phyloP scores from a whole-genome alignment of 768 basidiomycete species.

The Phlebiopsis gigantea region DNA sequence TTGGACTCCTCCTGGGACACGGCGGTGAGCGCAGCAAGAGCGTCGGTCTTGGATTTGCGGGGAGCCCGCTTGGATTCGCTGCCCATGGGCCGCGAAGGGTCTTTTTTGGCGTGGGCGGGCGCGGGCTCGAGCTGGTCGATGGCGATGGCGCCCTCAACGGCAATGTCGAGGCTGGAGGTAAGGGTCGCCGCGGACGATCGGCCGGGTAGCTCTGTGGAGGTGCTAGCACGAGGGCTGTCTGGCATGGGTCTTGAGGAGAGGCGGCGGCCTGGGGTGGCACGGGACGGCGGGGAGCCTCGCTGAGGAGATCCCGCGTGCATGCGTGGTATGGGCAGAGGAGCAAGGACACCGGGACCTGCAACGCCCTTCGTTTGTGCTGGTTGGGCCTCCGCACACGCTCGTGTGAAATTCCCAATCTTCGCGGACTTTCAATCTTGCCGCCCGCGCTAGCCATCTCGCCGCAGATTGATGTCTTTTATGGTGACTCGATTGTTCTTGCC shows the following conservation, averaged over 20 bases:
- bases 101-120: conserved; percentile 25
- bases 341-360: conserved; percentile 14
- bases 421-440: conserved; percentile 11
- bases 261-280: conserved; percentile 44
- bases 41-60: conserved; percentile 88
- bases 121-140: conserved; percentile 36
- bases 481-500: no score
- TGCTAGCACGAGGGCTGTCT: conserved; percentile 28
- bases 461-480: no score
- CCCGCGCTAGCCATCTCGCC: conserved; percentile 11
- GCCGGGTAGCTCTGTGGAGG: conserved; percentile 46
- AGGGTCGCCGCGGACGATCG: conserved; percentile 40
- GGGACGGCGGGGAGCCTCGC: conserved; percentile 37
- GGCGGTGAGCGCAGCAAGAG: conserved; percentile 70
- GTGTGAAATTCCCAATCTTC: conserved; percentile 15
- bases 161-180: conserved; percentile 69
- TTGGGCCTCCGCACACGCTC: conserved; percentile 9
- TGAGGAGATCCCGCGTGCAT: conserved; percentile 36
- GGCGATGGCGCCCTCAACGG: conserved; percentile 68
- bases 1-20: conserved; percentile 51
- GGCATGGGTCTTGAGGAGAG: conserved; percentile 53
- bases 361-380: conserved; percentile 17
- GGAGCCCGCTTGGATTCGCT: conserved; percentile 57
- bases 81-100: conserved; percentile 29
- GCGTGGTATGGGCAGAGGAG: conserved; percentile 11